Base-by-base conservation (phyloP, 345 rosid species). In the Tarenaya hassleriana region DNA sequence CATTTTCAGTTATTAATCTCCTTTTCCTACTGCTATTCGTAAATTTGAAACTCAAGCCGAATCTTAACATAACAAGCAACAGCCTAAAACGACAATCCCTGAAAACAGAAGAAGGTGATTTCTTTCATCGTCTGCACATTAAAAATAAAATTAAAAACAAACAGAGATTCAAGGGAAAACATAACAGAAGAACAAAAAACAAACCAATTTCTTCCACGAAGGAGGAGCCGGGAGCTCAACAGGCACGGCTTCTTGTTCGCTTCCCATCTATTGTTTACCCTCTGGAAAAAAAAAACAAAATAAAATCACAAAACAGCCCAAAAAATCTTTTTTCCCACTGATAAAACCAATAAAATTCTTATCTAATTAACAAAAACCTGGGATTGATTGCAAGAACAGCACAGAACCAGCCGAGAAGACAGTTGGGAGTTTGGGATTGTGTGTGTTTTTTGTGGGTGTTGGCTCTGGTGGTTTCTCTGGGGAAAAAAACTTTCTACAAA, bases 201-300 rank as follows among this genome's bases (percentile, higher is more conserved):
- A 51, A 45, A 85, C 95, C 95, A 85, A 27, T 69, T 85, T 85
- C 69, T 79, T 85, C 90, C 90, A 85, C 54, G 87, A 61, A 72
- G 85, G 65, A 63, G 87, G 95, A 49, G 87, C 85, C 9, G 90
- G 78, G 14, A 85, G 83, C 80, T 80, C 87, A 60, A 85, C 75
- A 61, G 79, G 69, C 46, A 76, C 50, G 66, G 56, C 69, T 59
- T 80, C 85, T 60, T 76, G 81, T 40, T 62, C 73, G 32, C 63
- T 61, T 50, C 66, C 80, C 83, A 76, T 75, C 14, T 52, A 33
- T 42, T 49, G n/a, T 16, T 13, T 8, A 40, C 13, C 42, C 9
- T 47, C 31, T 42, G 61, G 62, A 58, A 50, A 67, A 70, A 65
- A 70, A 75, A 69, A 47, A 50, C 38, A 62, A 33, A 14, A 50